Evolutionary conservation across 2,329 filamentous ascomycete genomes (phyloP), one percentile per base, ranked within the genome.

Genomic region (Exophiala spinifera): DNA sequence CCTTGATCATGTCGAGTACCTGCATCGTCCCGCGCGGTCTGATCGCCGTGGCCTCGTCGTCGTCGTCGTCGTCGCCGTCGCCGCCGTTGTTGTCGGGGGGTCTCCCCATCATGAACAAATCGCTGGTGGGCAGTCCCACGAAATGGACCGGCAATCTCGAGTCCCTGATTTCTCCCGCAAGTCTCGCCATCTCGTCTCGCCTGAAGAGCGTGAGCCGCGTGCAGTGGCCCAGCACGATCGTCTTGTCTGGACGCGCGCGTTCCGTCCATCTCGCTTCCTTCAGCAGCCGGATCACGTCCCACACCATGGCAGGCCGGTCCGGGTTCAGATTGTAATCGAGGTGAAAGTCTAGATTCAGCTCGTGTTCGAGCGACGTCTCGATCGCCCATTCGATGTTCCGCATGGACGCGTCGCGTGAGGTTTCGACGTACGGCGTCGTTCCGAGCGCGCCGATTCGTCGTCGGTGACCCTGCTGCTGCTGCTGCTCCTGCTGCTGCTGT

Each of bases 381-480:
- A 86, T 72, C 14, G 86, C 81, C 81, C 83, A 89, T 15, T 78
- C 72, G 15, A 88, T 79, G 63, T 88, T 89, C 46, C 67, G 65
- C 49, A 77, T 72, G 55, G 78, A 75, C 5, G 75, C 75, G 8
- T 70, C 67, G 17, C 72, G 63, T 21, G 74, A 74, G 4, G 71
- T 66, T 67, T 90, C 87, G 1, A 88, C 85, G 62, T 89, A 89
- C 0, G 86, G 86, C 1, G 86, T 87, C 46, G 81, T 83, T 2
- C 86, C 86, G 17, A 89, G 63, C 0, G 77, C 85, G 39, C 82
- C 81, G 1, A 88, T 77, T n/a, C n/a, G n/a, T n/a, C n/a, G n/a
- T n/a, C n/a, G n/a, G n/a, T n/a, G n/a, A n/a, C n/a, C n/a, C 5
- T 55, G 25, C 14, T 40, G 34, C 14, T 65, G 6, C 28, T 7